Evolutionary conservation across 164 flowering plant genomes (phyloP), one percentile per base, ranked within the genome.

Genomic region (Magnolia kwangsiensis): DNA sequence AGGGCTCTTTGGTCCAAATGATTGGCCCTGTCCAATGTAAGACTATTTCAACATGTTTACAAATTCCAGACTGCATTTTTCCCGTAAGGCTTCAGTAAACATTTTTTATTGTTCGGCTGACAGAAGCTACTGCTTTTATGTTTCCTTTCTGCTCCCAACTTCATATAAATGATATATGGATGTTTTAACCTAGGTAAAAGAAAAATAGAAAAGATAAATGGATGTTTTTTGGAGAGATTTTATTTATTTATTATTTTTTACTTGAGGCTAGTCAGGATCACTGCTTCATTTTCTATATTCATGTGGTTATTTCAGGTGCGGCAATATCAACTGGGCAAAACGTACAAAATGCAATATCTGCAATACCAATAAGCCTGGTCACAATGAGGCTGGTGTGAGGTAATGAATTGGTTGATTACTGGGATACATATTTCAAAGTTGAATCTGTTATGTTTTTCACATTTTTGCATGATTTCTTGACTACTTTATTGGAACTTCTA

Each of bases 1-100:
- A 13, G 98, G 98, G 50, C 98, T 96, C 68, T 96, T 96, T 91
- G 99, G 99, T 79, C 99, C 99, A 64, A 92, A 92, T 88, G 99
- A 96, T 82, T 96, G 99, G 99, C 50, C 97, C 73, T 96, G 99
- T 86, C 99, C 99, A 69, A 94, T 96, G 99, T 96, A 88, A 87
- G 94, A 51, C 45, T 51, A 4, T 51, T 75, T 50, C 51, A 9
- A 68, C 21, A 10, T 66, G 21, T 16, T 61, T 61, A 61, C 19
- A 37, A 37, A 37, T 5, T 37, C 45, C 45, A 37, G 45, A 37
- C 45, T 37, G 45, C 45, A 37, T 37, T 7, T 37, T 37, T 37
- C 45, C 6, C 0, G 0, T 5, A 4, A 37, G 45, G 45, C 45
- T 37, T 37, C 45, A 37, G 45, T 37, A 37, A 37, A 3, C 45